These are phyloP conservation scores for Clavispora phyllophila DNA, from an alignment of 805 yeast genomes.

Conservation along the genomic window DNA sequence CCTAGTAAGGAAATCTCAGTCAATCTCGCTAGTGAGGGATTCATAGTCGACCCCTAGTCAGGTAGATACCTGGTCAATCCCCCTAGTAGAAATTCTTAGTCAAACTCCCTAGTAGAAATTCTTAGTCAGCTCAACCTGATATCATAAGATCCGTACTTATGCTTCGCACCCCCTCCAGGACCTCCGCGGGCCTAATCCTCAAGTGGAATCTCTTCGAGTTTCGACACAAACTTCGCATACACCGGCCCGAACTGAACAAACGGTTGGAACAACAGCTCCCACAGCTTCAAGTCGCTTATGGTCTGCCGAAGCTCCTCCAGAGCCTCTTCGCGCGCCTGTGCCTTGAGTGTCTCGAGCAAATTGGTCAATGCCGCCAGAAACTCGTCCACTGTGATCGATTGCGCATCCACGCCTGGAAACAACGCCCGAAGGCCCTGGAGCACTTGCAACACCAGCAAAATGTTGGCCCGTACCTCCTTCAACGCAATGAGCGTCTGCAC, in stretches of 20 bases:
- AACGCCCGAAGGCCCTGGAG: slow-evolving; percentile 27
- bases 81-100: too few relatives aligned
- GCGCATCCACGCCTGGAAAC: slow-evolving; percentile 7
- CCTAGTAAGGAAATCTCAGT: too few relatives aligned
- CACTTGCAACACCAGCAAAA: slow-evolving; percentile 41
- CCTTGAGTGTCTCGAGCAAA: slow-evolving; percentile 41
- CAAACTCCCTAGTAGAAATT: too few relatives aligned
- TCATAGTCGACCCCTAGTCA: too few relatives aligned
- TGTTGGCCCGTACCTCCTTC: slow-evolving; percentile 40
- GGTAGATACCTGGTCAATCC: too few relatives aligned
- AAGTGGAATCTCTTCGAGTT: slow-evolving; percentile 21
- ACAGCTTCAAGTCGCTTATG: slow-evolving; percentile 42
- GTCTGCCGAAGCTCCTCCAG: slow-evolving; percentile 35
- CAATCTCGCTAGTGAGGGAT: too few relatives aligned
- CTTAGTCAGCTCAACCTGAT: too few relatives aligned
- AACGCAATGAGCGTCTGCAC: slow-evolving; percentile 40
- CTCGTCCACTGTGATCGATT: slow-evolving; percentile 11
- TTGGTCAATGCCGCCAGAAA: slow-evolving; percentile 34
- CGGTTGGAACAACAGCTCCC: slow-evolving; percentile 51
- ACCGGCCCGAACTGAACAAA: slow-evolving; percentile 45
- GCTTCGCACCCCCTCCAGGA: too few relatives aligned
- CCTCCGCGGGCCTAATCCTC: too few relatives aligned
- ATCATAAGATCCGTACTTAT: too few relatives aligned
- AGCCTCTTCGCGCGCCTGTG: slow-evolving; percentile 26
- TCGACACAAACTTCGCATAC: slow-evolving; percentile 46